phyloP scores from a whole-genome alignment of 495 filamentous ascomycete genomes.

The Tuber calosporum region DNA sequence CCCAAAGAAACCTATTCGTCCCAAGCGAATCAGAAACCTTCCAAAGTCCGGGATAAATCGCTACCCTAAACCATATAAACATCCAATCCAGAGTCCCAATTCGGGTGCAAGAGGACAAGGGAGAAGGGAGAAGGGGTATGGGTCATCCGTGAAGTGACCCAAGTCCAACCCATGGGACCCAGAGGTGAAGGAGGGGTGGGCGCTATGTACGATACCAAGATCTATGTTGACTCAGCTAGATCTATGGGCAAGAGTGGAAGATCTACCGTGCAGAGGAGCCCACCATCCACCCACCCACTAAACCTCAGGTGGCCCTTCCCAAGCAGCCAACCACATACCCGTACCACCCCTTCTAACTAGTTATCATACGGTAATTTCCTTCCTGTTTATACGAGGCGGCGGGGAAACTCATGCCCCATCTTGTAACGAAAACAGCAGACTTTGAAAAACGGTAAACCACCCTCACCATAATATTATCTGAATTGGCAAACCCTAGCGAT shows the following conservation, averaged over 20 bases:
- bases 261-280: neutral
- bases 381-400: neutral
- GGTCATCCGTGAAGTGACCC: neutral
- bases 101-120: neutral
- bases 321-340: neutral
- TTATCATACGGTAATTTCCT: neutral
- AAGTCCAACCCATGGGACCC: neutral
- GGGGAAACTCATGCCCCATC: neutral
- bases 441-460: neutral
- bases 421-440: too few species aligned
- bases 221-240: conserved; percentile 5
- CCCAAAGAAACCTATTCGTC: neutral
- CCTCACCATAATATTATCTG: neutral
- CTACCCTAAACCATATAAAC: neutral
- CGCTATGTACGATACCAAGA: conserved; percentile 4
- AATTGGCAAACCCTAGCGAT: neutral
- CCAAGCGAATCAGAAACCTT: neutral
- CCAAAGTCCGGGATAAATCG: neutral
- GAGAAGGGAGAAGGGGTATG: neutral
- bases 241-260: neutral
- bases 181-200: neutral
- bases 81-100: neutral
- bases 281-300: neutral
- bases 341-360: neutral
- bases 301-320: neutral